phyloP scores from a whole-genome alignment of 345 rosid genomes.

The Microcos paniculata region DNA sequence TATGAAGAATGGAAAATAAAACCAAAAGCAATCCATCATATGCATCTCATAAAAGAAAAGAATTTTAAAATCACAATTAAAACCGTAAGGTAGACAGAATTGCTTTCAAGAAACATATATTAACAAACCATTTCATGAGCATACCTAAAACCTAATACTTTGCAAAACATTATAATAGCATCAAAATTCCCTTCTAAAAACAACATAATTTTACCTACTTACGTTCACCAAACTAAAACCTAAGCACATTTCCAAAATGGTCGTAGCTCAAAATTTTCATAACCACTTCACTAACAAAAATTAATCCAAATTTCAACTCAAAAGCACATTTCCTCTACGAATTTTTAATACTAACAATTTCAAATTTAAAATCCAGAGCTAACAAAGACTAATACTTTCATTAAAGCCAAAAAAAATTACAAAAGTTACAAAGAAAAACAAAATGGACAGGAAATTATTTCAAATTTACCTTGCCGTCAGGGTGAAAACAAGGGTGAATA shows the following conservation, averaged over 20 bases:
- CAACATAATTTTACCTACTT: background rate
- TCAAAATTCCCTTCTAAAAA: background rate
- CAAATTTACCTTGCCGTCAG: conserved; percentile 78
- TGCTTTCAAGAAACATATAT: background rate
- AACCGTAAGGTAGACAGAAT: no score
- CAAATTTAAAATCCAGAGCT: background rate
- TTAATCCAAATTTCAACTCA: background rate
- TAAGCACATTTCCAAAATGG: background rate
- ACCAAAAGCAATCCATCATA: background rate
- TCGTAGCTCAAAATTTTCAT: background rate
- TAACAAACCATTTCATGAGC: background rate
- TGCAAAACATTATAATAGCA: background rate
- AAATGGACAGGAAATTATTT: background rate
- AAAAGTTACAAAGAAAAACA: background rate
- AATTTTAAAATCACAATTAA: no score
- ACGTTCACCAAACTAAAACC: background rate
- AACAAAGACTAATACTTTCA: background rate
- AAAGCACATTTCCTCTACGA: background rate
- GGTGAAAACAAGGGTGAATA: conserved; percentile 96
- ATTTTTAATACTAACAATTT: background rate
- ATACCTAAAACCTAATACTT: background rate
- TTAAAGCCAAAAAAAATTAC: background rate
- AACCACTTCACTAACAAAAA: no score
- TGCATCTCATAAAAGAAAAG: background rate
- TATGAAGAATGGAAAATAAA: background rate